Percentiles rank a stretch among this genome's conserved stretches.
These are phyloP conservation scores for Graphilbum fragrans DNA, from an alignment of 2,329 filamentous ascomycete species.

Conservation along the genomic window DNA sequence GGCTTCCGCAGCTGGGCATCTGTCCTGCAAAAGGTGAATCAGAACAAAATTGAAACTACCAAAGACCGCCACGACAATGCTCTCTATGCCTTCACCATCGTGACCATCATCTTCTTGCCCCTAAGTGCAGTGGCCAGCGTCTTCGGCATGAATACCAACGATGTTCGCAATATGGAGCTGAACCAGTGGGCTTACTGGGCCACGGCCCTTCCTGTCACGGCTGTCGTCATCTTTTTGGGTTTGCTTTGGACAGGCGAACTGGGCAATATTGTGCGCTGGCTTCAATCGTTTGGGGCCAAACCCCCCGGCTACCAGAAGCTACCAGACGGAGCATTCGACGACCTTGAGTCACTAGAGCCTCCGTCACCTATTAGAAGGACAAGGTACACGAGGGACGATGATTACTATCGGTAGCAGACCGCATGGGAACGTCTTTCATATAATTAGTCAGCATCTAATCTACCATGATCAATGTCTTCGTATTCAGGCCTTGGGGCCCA, in stretches of 20 bases:
- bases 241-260: constrained; percentile 27
- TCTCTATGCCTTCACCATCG: constrained; percentile 36
- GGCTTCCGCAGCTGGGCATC: constrained; percentile 15
- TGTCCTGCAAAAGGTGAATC: constrained; percentile 16
- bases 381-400: too few species aligned
- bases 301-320: neutral
- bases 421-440: too few species aligned
- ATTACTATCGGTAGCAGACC: too few species aligned
- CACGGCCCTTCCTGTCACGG: constrained; percentile 32
- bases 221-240: constrained; percentile 25
- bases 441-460: too few species aligned
- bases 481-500: too few species aligned
- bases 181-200: constrained; percentile 39
- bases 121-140: constrained; percentile 32
- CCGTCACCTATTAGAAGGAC: too few species aligned
- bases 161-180: constrained; percentile 35
- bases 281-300: neutral
- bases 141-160: constrained; percentile 41
- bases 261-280: constrained; percentile 13
- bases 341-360: too few species aligned
- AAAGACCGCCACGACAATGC: constrained; percentile 33
- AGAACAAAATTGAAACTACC: constrained; percentile 24
- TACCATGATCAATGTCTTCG: too few species aligned
- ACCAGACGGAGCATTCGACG: too few species aligned
- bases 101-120: constrained; percentile 36